A percentile compares a stretch with the other conserved stretches of the same genome.
Evolutionary conservation across 768 basidiomycete species (phyloP).

Genomic region (Lactifluus pinguis): DNA sequence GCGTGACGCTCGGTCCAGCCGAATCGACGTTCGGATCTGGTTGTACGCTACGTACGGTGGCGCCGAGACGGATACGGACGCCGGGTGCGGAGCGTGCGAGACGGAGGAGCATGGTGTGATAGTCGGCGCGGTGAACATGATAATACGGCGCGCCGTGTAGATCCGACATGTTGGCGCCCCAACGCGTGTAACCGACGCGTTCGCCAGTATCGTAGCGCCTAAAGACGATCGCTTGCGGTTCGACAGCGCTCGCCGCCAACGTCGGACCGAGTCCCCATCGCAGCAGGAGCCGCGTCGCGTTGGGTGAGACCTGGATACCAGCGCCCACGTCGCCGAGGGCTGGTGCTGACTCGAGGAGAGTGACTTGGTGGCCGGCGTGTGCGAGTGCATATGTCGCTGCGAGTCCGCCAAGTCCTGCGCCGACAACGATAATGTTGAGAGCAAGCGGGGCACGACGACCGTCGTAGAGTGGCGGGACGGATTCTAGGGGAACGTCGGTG

Average conservation of each 20-base stretch:
- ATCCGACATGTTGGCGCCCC: conserved; percentile 25
- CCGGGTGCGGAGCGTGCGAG: conserved; percentile 24
- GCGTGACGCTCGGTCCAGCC: conserved; percentile 27
- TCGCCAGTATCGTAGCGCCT: conserved; percentile 30
- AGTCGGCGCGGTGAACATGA: conserved; percentile 37
- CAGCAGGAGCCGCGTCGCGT: conserved; percentile 29
- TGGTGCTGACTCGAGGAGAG: conserved; percentile 31
- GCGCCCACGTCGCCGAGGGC: conserved; percentile 35
- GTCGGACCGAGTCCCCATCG: conserved; percentile 32
- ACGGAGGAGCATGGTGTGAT: conserved; percentile 33
- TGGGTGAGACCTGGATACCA: conserved; percentile 36
- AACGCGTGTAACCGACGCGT: conserved; percentile 31
- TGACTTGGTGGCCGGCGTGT: conserved; percentile 33
- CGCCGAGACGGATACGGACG: conserved; percentile 28
- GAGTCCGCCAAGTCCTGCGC: conserved; percentile 36
- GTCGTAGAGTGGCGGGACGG: conserved; percentile 22
- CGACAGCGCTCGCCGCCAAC: conserved; percentile 27
- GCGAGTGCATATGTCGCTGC: conserved; percentile 32
- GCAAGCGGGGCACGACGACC: conserved; percentile 26
- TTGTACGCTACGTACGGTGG: conserved; percentile 26
- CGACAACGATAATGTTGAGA: conserved; percentile 33
- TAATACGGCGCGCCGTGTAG: conserved; percentile 34
- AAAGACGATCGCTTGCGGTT: conserved; percentile 33
- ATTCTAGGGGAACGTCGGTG: conserved; percentile 8
- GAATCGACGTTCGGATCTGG: conserved; percentile 22